Evolutionary conservation across 805 yeast species (phyloP), one percentile per base, ranked within the genome.

Genomic region (Wickerhamiella allomyrinae): DNA sequence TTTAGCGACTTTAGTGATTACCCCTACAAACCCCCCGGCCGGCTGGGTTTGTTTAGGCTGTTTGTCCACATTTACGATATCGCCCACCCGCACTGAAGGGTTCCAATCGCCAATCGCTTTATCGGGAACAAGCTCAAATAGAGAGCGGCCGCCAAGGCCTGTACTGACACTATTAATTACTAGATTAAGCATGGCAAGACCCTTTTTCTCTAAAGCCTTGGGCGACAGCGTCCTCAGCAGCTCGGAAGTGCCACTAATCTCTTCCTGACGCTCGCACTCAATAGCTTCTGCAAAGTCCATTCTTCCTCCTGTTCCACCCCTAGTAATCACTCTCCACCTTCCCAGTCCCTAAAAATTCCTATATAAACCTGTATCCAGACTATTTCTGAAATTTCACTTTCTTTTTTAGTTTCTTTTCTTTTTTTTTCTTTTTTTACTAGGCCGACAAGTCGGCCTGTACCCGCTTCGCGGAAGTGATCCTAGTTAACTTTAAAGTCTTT

Each of bases 101-200:
- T 54, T 58, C 20, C 60, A 54, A 27, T 62, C 62, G 20, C 54
- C 57, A 41, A 47, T 52, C 9, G 62, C 71, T 0, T 77, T 63
- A 47, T 81, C 89, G 22, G 66, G 61, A 14, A 52, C 65, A 41
- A 89, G 59, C 48, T 84, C 94, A 11, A 84, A 51, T 5, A 79
- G 64, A 1, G 76, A 65, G 44, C 77, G 73, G 2, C 95, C 95
- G 13, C 84, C 93, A 8, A 84, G 61, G 0, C 94, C 94, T 0
- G 87, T 79, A 42, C 79, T 66, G 2, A 81, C 60, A 42, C 75
- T 74, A n/a, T 69, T 68, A 11, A 79, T 62, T 0, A 62, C 56
- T 38, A 89, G 63, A 57, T 86, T 82, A 38, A 76, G 57, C 4
- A 84, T 65, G 0, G 96, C 96, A 20, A 82, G 63, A 0, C 95